These are phyloP conservation scores for Penicillium griseofulvum DNA, from an alignment of 2,329 filamentous ascomycete species.

Conservation along the genomic window DNA sequence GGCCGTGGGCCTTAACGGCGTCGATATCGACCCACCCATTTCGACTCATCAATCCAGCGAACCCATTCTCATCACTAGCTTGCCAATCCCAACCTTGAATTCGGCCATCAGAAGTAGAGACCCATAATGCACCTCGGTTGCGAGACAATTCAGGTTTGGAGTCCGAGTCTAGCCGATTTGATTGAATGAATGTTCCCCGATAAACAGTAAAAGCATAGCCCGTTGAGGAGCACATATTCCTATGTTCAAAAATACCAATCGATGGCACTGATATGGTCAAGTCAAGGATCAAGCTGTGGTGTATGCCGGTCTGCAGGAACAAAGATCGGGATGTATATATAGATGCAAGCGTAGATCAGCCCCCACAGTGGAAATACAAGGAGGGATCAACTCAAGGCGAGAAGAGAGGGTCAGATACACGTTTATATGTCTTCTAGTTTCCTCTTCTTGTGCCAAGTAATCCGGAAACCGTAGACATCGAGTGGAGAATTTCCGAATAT, in stretches of 20 bases:
- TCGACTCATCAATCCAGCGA: slow-evolving; percentile 28
- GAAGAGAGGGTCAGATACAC: neutral
- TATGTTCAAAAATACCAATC: neutral
- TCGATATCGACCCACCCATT: slow-evolving; percentile 33
- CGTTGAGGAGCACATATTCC: slow-evolving; percentile 11
- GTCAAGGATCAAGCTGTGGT: neutral
- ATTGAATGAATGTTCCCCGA: slow-evolving; percentile 61
- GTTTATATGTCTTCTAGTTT: neutral
- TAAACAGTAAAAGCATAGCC: slow-evolving; percentile 48
- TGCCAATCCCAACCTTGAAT: slow-evolving; percentile 38
- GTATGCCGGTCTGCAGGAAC: neutral
- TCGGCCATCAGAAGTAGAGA: slow-evolving; percentile 32
- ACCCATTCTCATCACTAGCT: slow-evolving; percentile 22
- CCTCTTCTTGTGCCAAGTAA: neutral
- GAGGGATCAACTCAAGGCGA: neutral
- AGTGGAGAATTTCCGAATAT: neutral
- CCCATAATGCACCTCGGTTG: slow-evolving; percentile 48
- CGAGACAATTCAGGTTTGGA: slow-evolving; percentile 52
- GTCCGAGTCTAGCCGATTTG: slow-evolving; percentile 30
- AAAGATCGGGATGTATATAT: neutral
- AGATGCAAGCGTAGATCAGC: neutral
- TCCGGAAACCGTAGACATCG: neutral
- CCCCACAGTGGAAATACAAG: neutral
- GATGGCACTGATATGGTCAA: neutral
- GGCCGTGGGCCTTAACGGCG: slow-evolving; percentile 7